Evolutionary conservation across 768 basidiomycete genomes (phyloP), one percentile per base, ranked within the genome.

Genomic region (Mycena metata): DNA sequence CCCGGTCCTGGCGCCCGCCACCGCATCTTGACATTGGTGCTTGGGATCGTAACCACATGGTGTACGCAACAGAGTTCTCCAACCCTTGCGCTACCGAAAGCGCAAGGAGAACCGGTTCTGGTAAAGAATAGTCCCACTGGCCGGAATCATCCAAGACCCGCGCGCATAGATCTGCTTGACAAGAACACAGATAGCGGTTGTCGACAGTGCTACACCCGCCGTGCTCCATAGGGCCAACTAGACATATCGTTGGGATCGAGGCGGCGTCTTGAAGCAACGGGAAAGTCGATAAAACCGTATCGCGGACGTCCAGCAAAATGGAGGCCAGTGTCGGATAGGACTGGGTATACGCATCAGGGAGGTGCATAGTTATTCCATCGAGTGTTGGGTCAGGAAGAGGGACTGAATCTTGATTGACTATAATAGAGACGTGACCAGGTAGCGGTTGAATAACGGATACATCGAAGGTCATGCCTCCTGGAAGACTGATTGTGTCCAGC

Each of bases 31-130:
- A n/a, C n/a, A n/a, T n/a, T n/a, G 8, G 15, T 9, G n/a, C n/a
- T 23, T 55, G 35, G 39, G 54, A 36, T 30, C 13, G 11, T 15
- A 55, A 11, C 54, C 54, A 55, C n/a, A 30, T 51, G 5, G 6
- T 55, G 16, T 55, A 55, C 4, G 54, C 21, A 23, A 55, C 54
- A 30, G 54, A 55, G 13, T 23, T 39, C 41, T 55, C 21, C 8
- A 55, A 21, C 2, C 54, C 36, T 13, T 55, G 54, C n/a, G 54
- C 54, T 55, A 41, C 36, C 5, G 54, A 17, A 13, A 55, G 54
- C 19, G 36, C 54, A 24, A 55, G 39, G 16, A 55, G 54, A 16
- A 41, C 24, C 2, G 39, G 36, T 13, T 55, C 36, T 15, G 54
- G 17, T 9, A 52, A 52, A 39, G 39, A n/a, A n/a, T 41, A 36